Percentiles rank a stretch among this genome's conserved stretches.
Conservation (phyloP, 192 early-diverging fungal genomes). For the Ambispora gerdemannii region DNA sequence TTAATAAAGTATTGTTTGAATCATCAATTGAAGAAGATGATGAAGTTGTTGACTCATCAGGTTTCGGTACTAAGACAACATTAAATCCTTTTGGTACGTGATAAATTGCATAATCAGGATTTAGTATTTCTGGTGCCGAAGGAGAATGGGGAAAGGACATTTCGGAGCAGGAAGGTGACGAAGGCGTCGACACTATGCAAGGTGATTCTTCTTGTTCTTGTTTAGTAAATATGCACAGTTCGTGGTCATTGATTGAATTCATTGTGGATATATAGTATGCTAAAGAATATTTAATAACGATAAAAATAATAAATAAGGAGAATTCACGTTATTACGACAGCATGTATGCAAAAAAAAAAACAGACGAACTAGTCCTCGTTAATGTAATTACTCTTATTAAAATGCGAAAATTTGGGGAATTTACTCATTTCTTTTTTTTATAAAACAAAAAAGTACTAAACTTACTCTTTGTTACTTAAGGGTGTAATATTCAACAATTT, state of each 20-base stretch:
- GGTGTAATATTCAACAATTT: too few species aligned
- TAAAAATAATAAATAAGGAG: not conserved
- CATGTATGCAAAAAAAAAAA: not conserved
- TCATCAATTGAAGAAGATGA: not conserved
- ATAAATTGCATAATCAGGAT: slow-evolving; percentile 23
- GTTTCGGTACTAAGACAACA: slow-evolving; percentile 23
- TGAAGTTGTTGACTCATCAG: slow-evolving; percentile 1
- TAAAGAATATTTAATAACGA: not conserved
- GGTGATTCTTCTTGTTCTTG: slow-evolving; percentile 19
- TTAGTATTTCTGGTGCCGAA: too few species aligned
- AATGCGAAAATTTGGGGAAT: not conserved
- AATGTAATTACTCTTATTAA: too few species aligned
- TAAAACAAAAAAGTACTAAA: not conserved
- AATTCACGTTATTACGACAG: not conserved
- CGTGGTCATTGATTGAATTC: slow-evolving; percentile 3
- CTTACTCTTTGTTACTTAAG: not conserved
- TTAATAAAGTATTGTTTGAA: too few species aligned
- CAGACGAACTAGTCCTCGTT: not conserved
- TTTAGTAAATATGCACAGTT: slow-evolving; percentile 2
- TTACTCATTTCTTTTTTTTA: not conserved
- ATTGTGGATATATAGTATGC: slow-evolving; percentile 4
- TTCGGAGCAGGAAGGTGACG: slow-evolving; percentile 22
- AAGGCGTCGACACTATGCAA: not conserved
- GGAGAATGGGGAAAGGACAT: slow-evolving; percentile 13
- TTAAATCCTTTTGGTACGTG: slow-evolving; percentile 29